Evolutionary conservation across 2,329 filamentous ascomycete species (phyloP).

Genomic region (Lachnellula willkommii): DNA sequence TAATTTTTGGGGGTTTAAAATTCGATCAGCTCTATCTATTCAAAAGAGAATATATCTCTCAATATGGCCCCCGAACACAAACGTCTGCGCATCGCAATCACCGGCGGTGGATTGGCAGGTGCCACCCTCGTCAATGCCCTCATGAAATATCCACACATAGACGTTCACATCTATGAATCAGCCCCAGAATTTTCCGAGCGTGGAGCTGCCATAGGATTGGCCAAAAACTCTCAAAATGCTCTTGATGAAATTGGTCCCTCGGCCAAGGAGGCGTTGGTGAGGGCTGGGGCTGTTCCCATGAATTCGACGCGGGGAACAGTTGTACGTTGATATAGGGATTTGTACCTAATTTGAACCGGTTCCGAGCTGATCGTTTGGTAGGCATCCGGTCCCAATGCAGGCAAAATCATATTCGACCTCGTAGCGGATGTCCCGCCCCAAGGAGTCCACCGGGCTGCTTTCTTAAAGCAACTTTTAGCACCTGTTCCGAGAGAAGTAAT

Average conservation of each 20-base stretch:
- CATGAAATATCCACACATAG: neutral
- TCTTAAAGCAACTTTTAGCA: neutral
- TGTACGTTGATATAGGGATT: neutral
- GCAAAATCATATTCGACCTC: neutral
- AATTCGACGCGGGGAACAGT: neutral
- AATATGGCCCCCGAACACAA: neutral
- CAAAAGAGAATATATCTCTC: neutral
- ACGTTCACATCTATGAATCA: constrained; percentile 4
- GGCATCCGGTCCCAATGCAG: neutral
- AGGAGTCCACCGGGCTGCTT: neutral
- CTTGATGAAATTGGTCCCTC: neutral
- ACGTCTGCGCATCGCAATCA: constrained; percentile 1
- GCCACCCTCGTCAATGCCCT: constrained; percentile 1
- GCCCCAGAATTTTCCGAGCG: neutral
- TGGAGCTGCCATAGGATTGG: neutral
- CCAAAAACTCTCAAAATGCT: neutral
- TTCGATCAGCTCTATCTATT: too few species aligned
- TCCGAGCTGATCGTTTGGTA: neutral
- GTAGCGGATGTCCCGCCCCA: too few species aligned
- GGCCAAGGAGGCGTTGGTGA: neutral
- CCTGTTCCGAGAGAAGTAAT: neutral
- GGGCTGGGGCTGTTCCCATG: constrained; percentile 1
- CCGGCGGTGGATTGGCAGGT: constrained; percentile 4
- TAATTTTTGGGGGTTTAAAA: too few species aligned
- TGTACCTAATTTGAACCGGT: neutral